phyloP scores from a whole-genome alignment of 2,329 filamentous ascomycete genomes.

The Intubia oerlemansii region DNA sequence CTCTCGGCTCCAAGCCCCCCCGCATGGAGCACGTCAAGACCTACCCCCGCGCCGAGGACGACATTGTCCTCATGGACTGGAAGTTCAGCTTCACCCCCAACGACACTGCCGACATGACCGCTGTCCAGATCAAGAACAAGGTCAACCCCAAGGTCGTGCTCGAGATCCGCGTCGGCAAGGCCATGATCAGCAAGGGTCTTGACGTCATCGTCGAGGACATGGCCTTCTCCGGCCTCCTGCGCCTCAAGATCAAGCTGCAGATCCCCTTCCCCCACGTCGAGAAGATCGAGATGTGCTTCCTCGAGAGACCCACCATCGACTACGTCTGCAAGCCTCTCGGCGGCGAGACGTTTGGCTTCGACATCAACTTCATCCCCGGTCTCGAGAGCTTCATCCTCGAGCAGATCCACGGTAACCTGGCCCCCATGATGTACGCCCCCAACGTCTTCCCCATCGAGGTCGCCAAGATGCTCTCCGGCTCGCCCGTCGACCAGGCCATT shows the following conservation, averaged over 20 bases:
- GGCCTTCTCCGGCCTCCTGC: conserved; percentile 87
- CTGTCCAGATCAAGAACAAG: conserved; percentile 79
- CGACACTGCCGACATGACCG: conserved; percentile 78
- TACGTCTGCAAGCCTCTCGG: conserved; percentile 96
- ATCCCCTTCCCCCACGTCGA: conserved; percentile 92
- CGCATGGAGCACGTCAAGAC: conserved; percentile 96
- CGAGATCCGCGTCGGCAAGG: conserved; percentile 86
- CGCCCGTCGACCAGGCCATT: conserved; percentile 84
- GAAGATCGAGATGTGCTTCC: conserved; percentile 83
- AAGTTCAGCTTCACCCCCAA: conserved; percentile 98
- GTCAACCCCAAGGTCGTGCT: conserved; percentile 93
- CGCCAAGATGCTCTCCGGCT: conserved; percentile 91
- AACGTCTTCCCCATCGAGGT: conserved; percentile 98
- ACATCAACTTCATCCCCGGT: conserved; percentile 97
- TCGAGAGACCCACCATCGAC: conserved; percentile 74
- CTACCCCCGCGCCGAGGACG: conserved; percentile 86
- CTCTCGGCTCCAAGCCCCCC: conserved; percentile 83
- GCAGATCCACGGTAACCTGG: conserved; percentile 82
- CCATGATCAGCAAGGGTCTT: conserved; percentile 88
- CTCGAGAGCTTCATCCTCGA: conserved; percentile 87
- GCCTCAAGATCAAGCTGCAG: conserved; percentile 92
- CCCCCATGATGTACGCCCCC: conserved; percentile 94
- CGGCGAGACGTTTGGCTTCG: conserved; percentile 86
- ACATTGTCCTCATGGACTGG: conserved; percentile 98
- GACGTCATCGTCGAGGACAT: conserved; percentile 98